Evolutionary conservation across 139 green algal genomes (phyloP).

Genomic region (Picochlorum sp.): DNA sequence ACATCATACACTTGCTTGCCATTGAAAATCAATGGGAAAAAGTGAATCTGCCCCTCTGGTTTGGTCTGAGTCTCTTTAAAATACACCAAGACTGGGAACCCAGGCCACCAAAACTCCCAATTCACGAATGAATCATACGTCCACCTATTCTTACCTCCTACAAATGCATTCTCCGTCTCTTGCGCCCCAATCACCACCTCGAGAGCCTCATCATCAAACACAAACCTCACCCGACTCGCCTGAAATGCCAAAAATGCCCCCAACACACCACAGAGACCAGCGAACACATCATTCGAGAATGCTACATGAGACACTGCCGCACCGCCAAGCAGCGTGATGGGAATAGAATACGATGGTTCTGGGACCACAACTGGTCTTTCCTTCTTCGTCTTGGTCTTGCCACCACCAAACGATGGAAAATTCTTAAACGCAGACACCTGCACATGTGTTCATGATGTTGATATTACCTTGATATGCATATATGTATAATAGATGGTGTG

Average conservation of each 20-base stretch:
- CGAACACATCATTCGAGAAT: conserved; percentile 14
- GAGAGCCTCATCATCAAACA: conserved; percentile 65
- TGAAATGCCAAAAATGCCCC: conserved; percentile 66
- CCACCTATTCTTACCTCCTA: conserved; percentile 78
- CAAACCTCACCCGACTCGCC: conserved; percentile 64
- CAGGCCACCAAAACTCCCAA: conserved; percentile 92
- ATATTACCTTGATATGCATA: too few species aligned
- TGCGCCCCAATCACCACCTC: conserved; percentile 52
- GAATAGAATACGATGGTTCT: conserved; percentile 25
- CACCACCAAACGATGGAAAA: neutral
- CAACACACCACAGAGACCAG: conserved; percentile 36
- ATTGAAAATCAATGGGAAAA: conserved; percentile 91
- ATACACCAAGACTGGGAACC: conserved; percentile 92
- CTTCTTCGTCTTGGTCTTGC: neutral
- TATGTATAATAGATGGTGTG: too few species aligned
- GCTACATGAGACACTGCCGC: conserved; percentile 19
- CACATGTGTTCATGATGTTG: too few species aligned
- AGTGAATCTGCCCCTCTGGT: conserved; percentile 94
- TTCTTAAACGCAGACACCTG: too few species aligned
- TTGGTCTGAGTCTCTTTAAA: conserved; percentile 99
- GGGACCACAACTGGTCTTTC: conserved; percentile 22
- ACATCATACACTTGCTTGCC: conserved; percentile 81
- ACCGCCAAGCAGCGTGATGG: conserved; percentile 20
- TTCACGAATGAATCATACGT: conserved; percentile 76
- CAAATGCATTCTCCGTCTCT: conserved; percentile 75